A percentile compares a stretch with the other conserved stretches of the same genome.
These are phyloP conservation scores for Lentinula detonsa DNA, from an alignment of 768 basidiomycete species.

Conservation along the genomic window DNA sequence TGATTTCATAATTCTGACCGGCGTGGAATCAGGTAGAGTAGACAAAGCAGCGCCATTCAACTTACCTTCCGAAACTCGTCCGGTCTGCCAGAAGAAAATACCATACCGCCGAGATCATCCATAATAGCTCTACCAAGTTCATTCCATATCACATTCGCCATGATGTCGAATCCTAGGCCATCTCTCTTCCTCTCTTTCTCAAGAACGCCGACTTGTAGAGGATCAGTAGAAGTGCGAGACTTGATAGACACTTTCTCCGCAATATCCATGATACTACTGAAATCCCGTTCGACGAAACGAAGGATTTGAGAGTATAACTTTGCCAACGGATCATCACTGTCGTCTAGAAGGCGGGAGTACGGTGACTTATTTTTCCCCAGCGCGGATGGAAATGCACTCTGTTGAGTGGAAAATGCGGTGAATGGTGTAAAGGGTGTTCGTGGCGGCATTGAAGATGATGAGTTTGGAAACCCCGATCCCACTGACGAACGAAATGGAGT, in stretches of 20 bases:
- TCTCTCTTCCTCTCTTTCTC: constrained; percentile 8
- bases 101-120: constrained; percentile 72
- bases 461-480: constrained; percentile 37
- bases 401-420: constrained; percentile 39
- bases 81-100: constrained; percentile 92
- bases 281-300: constrained; percentile 72
- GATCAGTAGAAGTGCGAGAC: constrained; percentile 18
- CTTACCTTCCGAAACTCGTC: constrained; percentile 81
- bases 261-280: constrained; percentile 68
- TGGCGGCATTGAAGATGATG: constrained; percentile 46
- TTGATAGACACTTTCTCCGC: constrained; percentile 64
- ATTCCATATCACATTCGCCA: constrained; percentile 86
- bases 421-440: constrained; percentile 50
- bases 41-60: constrained; percentile 10
- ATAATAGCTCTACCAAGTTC: constrained; percentile 77
- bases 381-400: constrained; percentile 26
- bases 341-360: constrained; percentile 54
- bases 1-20: constrained; percentile 74
- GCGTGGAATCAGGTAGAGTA: constrained; percentile 3
- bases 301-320: constrained; percentile 78
- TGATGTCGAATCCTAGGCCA: constrained; percentile 64
- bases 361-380: constrained; percentile 23
- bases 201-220: not conserved
- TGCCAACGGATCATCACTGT: constrained; percentile 62
- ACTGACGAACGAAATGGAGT: constrained; percentile 54